phyloP scores from a whole-genome alignment of 768 basidiomycete genomes.

The Grammothele lineata region DNA sequence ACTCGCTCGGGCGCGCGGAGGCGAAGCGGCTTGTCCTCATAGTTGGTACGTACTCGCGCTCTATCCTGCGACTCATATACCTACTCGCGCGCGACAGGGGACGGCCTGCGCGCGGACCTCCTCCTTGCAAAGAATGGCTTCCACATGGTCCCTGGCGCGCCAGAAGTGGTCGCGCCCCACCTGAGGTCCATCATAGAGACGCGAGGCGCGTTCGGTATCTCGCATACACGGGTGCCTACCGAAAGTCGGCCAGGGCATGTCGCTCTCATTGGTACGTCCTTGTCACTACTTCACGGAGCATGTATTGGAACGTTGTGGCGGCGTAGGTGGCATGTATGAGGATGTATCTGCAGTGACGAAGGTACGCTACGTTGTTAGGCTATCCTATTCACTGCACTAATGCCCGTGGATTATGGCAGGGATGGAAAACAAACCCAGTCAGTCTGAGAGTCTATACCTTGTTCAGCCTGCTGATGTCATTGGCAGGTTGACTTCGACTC shows the following conservation, averaged over 20 bases:
- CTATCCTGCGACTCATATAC: no score
- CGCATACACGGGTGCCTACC: conserved; percentile 83
- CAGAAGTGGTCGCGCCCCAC: conserved; percentile 67
- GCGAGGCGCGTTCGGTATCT: conserved; percentile 77
- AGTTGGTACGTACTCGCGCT: conserved; percentile 47
- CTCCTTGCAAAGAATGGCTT: conserved; percentile 65
- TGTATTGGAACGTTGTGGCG: background rate
- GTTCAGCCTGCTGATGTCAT: conserved; percentile 2
- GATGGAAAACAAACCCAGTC: conserved; percentile 85
- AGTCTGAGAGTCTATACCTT: conserved; percentile 1
- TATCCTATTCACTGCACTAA: no score
- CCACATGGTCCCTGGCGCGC: conserved; percentile 43
- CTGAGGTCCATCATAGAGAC: conserved; percentile 61
- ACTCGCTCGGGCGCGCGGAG: conserved; percentile 40
- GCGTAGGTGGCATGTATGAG: conserved; percentile 82
- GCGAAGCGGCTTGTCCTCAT: conserved; percentile 78
- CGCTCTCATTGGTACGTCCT: conserved; percentile 66
- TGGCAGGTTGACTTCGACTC: conserved; percentile 76
- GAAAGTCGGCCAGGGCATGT: conserved; percentile 89
- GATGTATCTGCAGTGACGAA: conserved; percentile 87
- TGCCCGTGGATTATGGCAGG: conserved; percentile 39
- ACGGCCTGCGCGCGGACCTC: conserved; percentile 81
- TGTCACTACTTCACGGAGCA: background rate
- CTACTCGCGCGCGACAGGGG: conserved; percentile 54
- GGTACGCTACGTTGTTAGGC: conserved; percentile 28